These are phyloP conservation scores for Eucalyptus erythrocorys DNA, from an alignment of 345 rosid species.

Conservation along the genomic window DNA sequence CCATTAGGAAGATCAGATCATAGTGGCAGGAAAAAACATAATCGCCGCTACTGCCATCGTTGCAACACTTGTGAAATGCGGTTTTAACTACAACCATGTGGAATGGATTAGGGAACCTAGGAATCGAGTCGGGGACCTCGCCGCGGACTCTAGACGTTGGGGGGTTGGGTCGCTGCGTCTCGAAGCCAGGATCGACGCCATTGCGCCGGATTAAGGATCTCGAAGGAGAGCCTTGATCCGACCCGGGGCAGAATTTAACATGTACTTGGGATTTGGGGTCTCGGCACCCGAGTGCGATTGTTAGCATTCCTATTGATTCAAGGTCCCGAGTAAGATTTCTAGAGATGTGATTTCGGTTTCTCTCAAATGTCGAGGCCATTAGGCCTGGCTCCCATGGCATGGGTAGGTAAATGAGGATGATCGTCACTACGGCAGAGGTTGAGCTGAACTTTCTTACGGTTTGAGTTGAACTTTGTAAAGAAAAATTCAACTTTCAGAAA, in stretches of 20 bases:
- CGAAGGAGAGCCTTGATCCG: background rate
- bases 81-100: background rate
- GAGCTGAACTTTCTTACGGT: background rate
- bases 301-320: background rate
- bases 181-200: background rate
- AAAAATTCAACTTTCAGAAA: background rate
- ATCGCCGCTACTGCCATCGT: background rate
- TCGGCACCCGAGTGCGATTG: background rate
- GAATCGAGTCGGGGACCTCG: background rate
- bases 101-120: background rate
- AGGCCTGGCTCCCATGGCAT: background rate
- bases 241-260: background rate
- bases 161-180: background rate
- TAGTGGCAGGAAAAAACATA: background rate
- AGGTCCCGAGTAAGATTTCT: background rate
- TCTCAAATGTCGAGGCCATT: background rate
- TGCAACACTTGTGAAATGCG: background rate
- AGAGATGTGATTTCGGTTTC: background rate
- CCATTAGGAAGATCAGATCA: background rate
- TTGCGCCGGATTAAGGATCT: background rate
- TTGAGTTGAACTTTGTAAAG: background rate
- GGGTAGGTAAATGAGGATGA: background rate
- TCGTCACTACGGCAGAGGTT: background rate
- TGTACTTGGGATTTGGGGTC: background rate
- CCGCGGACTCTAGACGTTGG: background rate